Evolutionary conservation across 371 early-diverging fungal genomes (phyloP).

Genomic region (Mucor mucedo): DNA sequence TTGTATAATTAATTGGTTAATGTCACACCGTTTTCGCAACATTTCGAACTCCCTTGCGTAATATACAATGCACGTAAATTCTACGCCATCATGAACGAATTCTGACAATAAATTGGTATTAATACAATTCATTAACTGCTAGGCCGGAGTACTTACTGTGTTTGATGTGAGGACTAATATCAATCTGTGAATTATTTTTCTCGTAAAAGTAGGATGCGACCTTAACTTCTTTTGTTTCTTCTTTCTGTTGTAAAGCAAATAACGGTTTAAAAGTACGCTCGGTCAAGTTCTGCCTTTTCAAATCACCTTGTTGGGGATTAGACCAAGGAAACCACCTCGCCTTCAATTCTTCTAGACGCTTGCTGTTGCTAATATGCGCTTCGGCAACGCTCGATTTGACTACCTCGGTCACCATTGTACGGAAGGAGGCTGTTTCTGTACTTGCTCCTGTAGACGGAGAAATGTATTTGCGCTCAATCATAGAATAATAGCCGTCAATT

Average conservation of each 20-base stretch:
- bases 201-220: conserved; percentile 32
- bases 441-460: conserved; percentile 35
- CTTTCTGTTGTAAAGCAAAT: conserved; percentile 11
- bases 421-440: conserved; percentile 45
- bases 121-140: neutral
- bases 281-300: conserved; percentile 14
- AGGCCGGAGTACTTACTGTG: conserved; percentile 33
- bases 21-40: conserved; percentile 78
- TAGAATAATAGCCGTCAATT: conserved; percentile 40
- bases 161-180: conserved; percentile 44
- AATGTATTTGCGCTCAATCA: conserved; percentile 43
- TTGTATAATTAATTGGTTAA: conserved; percentile 76
- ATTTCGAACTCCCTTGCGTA: conserved; percentile 89
- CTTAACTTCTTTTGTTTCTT: conserved; percentile 33
- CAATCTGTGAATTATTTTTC: neutral
- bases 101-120: conserved; percentile 34
- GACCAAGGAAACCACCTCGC: conserved; percentile 18
- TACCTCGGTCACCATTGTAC: conserved; percentile 43
- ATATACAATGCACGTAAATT: conserved; percentile 82
- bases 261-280: conserved; percentile 21
- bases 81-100: conserved; percentile 73
- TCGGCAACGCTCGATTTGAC: conserved; percentile 40
- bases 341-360: conserved; percentile 21
- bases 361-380: conserved; percentile 13
- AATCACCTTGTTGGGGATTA: conserved; percentile 12